These are phyloP conservation scores for Pseudopyrenochaeta lycopersici DNA, from an alignment of 2,329 filamentous ascomycete genomes.

Conservation along the genomic window DNA sequence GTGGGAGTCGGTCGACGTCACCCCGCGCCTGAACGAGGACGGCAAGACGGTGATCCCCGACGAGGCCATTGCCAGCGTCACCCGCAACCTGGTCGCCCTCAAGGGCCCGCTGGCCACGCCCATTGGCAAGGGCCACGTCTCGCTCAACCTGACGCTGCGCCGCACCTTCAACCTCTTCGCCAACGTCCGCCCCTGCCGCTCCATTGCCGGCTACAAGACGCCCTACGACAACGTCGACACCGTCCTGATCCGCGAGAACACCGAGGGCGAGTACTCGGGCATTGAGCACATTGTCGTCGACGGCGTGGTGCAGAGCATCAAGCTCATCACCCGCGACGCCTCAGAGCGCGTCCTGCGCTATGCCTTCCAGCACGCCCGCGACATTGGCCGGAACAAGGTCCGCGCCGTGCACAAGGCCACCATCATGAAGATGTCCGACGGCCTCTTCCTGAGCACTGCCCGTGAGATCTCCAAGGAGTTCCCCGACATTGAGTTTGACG, in stretches of 20 bases:
- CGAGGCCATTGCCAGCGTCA: slow-evolving; percentile 90
- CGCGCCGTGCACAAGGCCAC: slow-evolving; percentile 99
- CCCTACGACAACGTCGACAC: slow-evolving; percentile 98
- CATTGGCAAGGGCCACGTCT: slow-evolving; percentile 98
- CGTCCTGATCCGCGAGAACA: slow-evolving; percentile 98
- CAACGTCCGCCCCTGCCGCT: slow-evolving; percentile 97
- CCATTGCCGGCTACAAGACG: slow-evolving; percentile 96
- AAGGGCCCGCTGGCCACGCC: slow-evolving; percentile 99
- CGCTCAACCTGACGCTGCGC: slow-evolving; percentile 96
- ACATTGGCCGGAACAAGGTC: slow-evolving; percentile 94
- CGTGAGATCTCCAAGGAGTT: slow-evolving; percentile 91
- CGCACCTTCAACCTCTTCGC: slow-evolving; percentile 99
- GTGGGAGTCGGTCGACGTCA: slow-evolving; percentile 98
- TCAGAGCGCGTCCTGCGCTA: slow-evolving; percentile 95
- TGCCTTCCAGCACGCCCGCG: slow-evolving; percentile 96
- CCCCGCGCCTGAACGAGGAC: slow-evolving; percentile 89
- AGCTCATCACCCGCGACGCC: slow-evolving; percentile 96
- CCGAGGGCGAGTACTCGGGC: slow-evolving; percentile 98
- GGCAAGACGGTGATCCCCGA: slow-evolving; percentile 96
- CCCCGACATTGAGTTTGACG: slow-evolving; percentile 94
- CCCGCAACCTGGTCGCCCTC: slow-evolving; percentile 94
- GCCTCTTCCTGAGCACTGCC: slow-evolving; percentile 92
- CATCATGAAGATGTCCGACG: slow-evolving; percentile 99
- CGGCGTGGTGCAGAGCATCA: slow-evolving; percentile 98
- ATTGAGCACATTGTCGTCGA: slow-evolving; percentile 99